Evolutionary conservation across 768 basidiomycete genomes (phyloP).

Genomic region (Panaeolus cyanescens): DNA sequence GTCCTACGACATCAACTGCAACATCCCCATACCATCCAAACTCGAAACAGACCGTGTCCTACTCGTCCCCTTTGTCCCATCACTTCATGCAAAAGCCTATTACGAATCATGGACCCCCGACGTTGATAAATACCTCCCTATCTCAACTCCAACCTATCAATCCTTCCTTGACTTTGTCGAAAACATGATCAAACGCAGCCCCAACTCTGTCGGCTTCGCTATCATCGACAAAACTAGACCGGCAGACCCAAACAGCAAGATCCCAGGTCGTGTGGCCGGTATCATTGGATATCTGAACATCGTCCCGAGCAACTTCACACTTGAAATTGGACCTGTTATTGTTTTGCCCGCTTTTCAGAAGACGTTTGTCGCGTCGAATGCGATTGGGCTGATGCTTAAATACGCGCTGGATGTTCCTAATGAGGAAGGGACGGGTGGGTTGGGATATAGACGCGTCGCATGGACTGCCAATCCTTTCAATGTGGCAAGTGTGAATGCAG

Average conservation of each 20-base stretch:
- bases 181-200: constrained; percentile 24
- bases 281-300: constrained; percentile 46
- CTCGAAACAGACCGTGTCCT: constrained; percentile 43
- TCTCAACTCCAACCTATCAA: constrained; percentile 28
- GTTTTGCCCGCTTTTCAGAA: constrained; percentile 49
- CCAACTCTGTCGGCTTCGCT: constrained; percentile 35
- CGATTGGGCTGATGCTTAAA: constrained; percentile 40
- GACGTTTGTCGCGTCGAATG: constrained; percentile 50
- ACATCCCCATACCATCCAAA: constrained; percentile 34
- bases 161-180: constrained; percentile 30
- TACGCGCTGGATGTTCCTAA: constrained; percentile 38
- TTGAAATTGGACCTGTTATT: constrained; percentile 53
- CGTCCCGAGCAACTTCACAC: constrained; percentile 27
- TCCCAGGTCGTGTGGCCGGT: constrained; percentile 43
- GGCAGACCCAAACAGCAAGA: constrained; percentile 5
- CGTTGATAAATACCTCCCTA: constrained; percentile 41
- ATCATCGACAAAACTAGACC: constrained; percentile 49
- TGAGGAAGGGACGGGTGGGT: constrained; percentile 32
- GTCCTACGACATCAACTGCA: constrained; percentile 41
- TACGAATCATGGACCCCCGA: constrained; percentile 19
- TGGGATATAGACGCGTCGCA: constrained; percentile 55
- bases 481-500: constrained; percentile 41
- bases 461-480: constrained; percentile 55
- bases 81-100: constrained; percentile 30
- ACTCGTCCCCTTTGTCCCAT: constrained; percentile 44